phyloP scores from a whole-genome alignment of 108 stramenopile genomes.

The Fragilariopsis cylindrus region DNA sequence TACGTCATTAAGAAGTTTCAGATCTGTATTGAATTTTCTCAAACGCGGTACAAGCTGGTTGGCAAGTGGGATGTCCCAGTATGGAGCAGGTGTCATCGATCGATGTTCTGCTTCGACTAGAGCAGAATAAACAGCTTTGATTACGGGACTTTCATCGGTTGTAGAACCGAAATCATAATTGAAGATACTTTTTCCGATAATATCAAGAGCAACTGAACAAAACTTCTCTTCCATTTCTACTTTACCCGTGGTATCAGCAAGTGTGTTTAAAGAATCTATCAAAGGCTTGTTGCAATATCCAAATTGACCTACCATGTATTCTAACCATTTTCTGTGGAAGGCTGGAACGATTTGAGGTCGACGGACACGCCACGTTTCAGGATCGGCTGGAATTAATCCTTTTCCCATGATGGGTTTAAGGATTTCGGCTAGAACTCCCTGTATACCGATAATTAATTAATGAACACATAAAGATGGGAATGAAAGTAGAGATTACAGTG shows the following conservation, averaged over 20 bases:
- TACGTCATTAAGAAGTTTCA: conserved; percentile 86
- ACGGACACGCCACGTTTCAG: conserved; percentile 91
- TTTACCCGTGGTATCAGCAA: conserved; percentile 50
- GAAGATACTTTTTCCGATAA: conserved; percentile 92
- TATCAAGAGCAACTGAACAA: conserved; percentile 90
- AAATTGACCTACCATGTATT: conserved; percentile 92
- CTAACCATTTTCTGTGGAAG: conserved; percentile 92
- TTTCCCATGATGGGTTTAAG: conserved; percentile 94
- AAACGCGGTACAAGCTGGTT: conserved; percentile 90
- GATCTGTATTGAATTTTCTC: conserved; percentile 89
- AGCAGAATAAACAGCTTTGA: conserved; percentile 92
- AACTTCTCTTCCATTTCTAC: conserved; percentile 94
- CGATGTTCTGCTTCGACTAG: conserved; percentile 95
- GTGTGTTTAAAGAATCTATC: conserved; percentile 62
- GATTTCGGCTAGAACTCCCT: conserved; percentile 89
- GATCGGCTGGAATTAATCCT: conserved; percentile 85
- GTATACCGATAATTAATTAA: not conserved
- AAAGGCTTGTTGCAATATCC: conserved; percentile 88
- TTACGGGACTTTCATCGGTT: conserved; percentile 81
- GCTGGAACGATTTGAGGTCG: conserved; percentile 93
- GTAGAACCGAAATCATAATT: conserved; percentile 96
- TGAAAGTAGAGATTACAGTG: too few species aligned
- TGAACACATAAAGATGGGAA: not conserved
- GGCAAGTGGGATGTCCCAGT: conserved; percentile 94
- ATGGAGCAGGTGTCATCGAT: conserved; percentile 92